Conservation (phyloP, 192 early-diverging fungal genomes). For the Dimargaris cristalligena region DNA sequence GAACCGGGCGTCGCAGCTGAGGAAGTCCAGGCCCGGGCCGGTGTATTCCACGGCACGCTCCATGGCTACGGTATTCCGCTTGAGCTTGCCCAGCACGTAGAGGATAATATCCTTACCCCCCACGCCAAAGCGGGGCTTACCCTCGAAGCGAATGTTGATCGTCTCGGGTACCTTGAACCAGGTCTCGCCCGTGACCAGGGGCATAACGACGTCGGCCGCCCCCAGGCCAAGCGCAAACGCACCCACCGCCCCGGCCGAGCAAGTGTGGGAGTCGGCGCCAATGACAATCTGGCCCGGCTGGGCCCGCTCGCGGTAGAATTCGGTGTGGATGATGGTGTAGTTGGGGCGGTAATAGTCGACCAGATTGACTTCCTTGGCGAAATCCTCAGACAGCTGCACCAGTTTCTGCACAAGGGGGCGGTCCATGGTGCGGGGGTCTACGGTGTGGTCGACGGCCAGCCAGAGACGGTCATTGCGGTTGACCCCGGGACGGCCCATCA, state of each 20-base stretch:
- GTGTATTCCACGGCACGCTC: conserved; percentile 65
- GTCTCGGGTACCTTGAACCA: conserved; percentile 72
- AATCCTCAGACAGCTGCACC: conserved; percentile 41
- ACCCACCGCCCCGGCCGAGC: conserved; percentile 60
- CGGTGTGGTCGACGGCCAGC: conserved; percentile 65
- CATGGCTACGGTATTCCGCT: conserved; percentile 69
- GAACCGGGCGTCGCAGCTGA: conserved; percentile 69
- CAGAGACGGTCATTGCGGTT: conserved; percentile 68
- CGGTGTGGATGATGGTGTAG: conserved; percentile 65
- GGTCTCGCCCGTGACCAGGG: conserved; percentile 67
- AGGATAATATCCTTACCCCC: conserved; percentile 71
- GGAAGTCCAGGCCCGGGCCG: conserved; percentile 53
- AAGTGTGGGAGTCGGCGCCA: conserved; percentile 68
- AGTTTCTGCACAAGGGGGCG: conserved; percentile 47
- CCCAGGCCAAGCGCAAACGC: conserved; percentile 65
- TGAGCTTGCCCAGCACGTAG: conserved; percentile 60
- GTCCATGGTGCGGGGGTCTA: conserved; percentile 60
- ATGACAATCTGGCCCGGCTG: conserved; percentile 67
- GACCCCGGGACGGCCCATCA: conserved; percentile 51
- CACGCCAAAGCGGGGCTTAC: conserved; percentile 56
- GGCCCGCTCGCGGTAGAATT: conserved; percentile 69
- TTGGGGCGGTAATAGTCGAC: conserved; percentile 60
- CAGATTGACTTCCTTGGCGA: conserved; percentile 52
- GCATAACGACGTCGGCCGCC: conserved; percentile 68
- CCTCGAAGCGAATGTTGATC: conserved; percentile 56